Evolutionary conservation across 768 basidiomycete genomes (phyloP).

Genomic region (Suillus placidus): DNA sequence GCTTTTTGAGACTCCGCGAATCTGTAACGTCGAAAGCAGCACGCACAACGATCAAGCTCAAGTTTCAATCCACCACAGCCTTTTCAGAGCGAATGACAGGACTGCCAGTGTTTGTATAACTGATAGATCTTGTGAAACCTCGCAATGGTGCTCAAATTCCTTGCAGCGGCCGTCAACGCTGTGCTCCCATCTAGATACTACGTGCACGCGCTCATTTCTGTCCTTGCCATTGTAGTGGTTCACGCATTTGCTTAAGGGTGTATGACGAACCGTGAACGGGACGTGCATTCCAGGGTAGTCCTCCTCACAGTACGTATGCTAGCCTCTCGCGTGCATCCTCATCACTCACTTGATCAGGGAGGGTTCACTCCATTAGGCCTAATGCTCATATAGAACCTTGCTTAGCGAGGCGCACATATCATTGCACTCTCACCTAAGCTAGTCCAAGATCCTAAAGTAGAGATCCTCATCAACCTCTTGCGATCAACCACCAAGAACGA

Average conservation of each 20-base stretch:
- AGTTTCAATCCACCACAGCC: not conserved
- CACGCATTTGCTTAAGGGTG: conserved; percentile 69
- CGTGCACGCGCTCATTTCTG: conserved; percentile 49
- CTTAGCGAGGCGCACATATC: conserved; percentile 76
- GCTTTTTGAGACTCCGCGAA: too few species aligned
- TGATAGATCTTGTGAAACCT: not conserved
- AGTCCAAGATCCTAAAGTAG: conserved; percentile 48
- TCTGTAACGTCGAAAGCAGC: too few species aligned
- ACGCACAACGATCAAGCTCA: too few species aligned
- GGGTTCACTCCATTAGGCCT: conserved; percentile 52
- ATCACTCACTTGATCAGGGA: conserved; percentile 48
- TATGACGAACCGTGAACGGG: conserved; percentile 70
- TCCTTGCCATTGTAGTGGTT: conserved; percentile 49
- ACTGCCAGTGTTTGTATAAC: not conserved
- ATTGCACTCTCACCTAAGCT: conserved; percentile 71
- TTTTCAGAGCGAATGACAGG: not conserved
- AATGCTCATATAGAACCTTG: conserved; percentile 58
- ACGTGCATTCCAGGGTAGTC: conserved; percentile 71
- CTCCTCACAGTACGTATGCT: too few species aligned
- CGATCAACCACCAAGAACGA: conserved; percentile 77
- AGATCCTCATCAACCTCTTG: conserved; percentile 66
- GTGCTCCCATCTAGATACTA: conserved; percentile 63
- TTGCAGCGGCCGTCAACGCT: conserved; percentile 39
- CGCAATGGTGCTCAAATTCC: conserved; percentile 57
- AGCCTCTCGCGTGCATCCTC: not conserved